phyloP scores from a whole-genome alignment of 2,329 filamentous ascomycete species.

The Colletotrichum neosansevieriae region DNA sequence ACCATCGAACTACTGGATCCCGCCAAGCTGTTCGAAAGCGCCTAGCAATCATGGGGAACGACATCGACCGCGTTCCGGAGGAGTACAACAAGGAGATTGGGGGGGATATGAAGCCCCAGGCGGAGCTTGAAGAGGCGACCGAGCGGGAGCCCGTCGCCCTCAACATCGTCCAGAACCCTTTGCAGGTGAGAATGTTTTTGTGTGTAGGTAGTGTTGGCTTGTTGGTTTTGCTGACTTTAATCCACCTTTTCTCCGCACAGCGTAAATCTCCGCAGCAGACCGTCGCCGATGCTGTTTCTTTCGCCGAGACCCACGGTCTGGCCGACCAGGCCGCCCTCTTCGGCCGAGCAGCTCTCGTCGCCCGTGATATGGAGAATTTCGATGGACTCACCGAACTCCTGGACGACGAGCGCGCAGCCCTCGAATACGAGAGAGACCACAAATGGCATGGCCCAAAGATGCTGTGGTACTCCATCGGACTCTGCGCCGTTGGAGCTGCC shows the following conservation, averaged over 20 bases:
- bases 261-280: slow-evolving; percentile 42
- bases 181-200: slow-evolving; percentile 45
- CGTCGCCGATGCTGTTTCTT: slow-evolving; percentile 58
- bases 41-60: slow-evolving; percentile 11
- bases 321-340: slow-evolving; percentile 59
- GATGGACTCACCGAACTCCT: slow-evolving; percentile 46
- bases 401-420: slow-evolving; percentile 50
- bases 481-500: slow-evolving; percentile 65
- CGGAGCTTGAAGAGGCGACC: slow-evolving; percentile 18
- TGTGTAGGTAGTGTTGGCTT: too few species aligned
- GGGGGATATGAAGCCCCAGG: slow-evolving; percentile 11
- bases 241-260: slow-evolving; percentile 36
- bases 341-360: slow-evolving; percentile 53
- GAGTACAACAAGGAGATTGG: slow-evolving; percentile 18
- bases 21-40: slow-evolving; percentile 9
- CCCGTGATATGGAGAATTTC: slow-evolving; percentile 47
- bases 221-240: background rate
- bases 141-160: slow-evolving; percentile 45
- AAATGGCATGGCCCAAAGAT: slow-evolving; percentile 66
- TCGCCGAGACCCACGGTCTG: slow-evolving; percentile 63
- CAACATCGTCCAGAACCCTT: slow-evolving; percentile 51
- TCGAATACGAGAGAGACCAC: slow-evolving; percentile 63
- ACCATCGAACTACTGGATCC: slow-evolving; percentile 4
- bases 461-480: slow-evolving; percentile 59
- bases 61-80: slow-evolving; percentile 29